Evolutionary conservation across 139 green algal genomes (phyloP).

Genomic region (Pseudopediastrum boryanum): DNA sequence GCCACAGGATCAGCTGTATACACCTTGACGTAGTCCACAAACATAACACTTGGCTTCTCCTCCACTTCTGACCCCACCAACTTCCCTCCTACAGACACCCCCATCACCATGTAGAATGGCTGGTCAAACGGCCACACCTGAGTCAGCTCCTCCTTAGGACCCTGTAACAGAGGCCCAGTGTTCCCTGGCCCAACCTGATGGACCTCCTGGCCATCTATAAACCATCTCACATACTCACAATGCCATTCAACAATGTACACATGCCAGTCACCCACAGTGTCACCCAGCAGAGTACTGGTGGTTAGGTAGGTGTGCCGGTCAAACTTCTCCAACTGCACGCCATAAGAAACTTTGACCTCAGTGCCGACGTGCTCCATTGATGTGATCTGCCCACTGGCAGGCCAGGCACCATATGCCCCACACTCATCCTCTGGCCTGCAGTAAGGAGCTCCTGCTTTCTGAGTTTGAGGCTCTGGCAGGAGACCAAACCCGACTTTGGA

Average conservation of each 20-base stretch:
- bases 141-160: too few relatives aligned
- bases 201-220: not conserved
- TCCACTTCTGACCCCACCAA: not conserved
- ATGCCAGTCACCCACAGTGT: slow-evolving; percentile 6
- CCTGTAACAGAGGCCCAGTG: too few relatives aligned
- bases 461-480: slow-evolving; percentile 9
- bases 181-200: not conserved
- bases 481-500: slow-evolving; percentile 4
- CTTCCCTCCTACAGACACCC: not conserved
- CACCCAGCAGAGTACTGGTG: not conserved
- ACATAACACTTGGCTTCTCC: not conserved
- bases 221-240: slow-evolving; percentile 29
- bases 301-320: not conserved
- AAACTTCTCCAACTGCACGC: slow-evolving; percentile 3
- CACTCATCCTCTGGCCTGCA: slow-evolving; percentile 11
- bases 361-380: not conserved
- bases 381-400: slow-evolving; percentile 2
- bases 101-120: not conserved
- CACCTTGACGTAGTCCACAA: slow-evolving; percentile 6
- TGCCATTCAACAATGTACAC: slow-evolving; percentile 20
- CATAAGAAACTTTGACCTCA: not conserved
- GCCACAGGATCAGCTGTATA: not conserved
- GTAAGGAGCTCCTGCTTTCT: not conserved
- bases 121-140: slow-evolving; percentile 23
- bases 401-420: not conserved